Conservation (phyloP, 805 yeast genomes). For the Candida nitratophila region DNA sequence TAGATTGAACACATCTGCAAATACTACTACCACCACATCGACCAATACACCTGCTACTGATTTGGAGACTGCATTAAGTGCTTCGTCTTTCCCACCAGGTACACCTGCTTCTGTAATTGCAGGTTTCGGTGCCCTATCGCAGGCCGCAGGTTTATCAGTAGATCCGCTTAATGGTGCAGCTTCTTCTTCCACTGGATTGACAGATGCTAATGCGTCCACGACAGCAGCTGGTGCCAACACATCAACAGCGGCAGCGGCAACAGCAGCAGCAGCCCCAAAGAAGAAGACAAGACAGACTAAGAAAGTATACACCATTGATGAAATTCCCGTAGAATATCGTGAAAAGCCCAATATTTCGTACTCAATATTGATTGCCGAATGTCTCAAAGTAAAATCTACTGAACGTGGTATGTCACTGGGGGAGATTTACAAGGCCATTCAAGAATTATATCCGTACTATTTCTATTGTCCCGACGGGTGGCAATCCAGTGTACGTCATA, state of each 20-base stretch:
- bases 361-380: slow-evolving; percentile 73
- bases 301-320: slow-evolving; percentile 67
- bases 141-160: slow-evolving; percentile 7
- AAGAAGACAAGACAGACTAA: slow-evolving; percentile 49
- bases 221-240: background rate
- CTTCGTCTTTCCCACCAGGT: slow-evolving; percentile 2
- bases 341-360: slow-evolving; percentile 79
- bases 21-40: background rate
- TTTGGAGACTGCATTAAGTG: background rate
- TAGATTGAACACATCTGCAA: background rate
- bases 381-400: slow-evolving; percentile 60
- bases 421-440: slow-evolving; percentile 81
- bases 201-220: background rate
- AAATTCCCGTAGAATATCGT: slow-evolving; percentile 82
- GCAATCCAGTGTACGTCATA: slow-evolving; percentile 93
- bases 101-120: slow-evolving; percentile 5
- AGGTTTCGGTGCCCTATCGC: slow-evolving; percentile 8
- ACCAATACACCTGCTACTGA: background rate
- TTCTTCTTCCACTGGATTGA: too few species aligned
- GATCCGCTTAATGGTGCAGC: too few species aligned
- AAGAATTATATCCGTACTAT: slow-evolving; percentile 85
- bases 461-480: slow-evolving; percentile 94
- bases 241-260: background rate
- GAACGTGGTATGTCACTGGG: slow-evolving; percentile 73
- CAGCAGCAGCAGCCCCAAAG: slow-evolving; percentile 26